phyloP scores from a whole-genome alignment of 2,329 filamentous ascomycete species.

The Alternaria angustiovoidea region DNA sequence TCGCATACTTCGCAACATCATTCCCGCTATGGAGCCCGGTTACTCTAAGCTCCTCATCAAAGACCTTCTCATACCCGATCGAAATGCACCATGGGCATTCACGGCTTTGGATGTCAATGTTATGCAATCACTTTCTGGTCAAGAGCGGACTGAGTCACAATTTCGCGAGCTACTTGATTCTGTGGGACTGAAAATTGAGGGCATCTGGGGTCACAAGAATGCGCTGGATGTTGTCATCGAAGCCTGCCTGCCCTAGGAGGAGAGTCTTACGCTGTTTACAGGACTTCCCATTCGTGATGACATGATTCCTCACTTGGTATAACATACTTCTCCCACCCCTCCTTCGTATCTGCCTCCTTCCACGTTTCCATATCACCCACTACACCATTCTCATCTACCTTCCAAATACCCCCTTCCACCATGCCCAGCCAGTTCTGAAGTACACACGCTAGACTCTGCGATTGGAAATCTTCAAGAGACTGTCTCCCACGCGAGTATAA shows the following conservation, averaged over 20 bases:
- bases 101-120: neutral
- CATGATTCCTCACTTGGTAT: neutral
- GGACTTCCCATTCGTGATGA: neutral
- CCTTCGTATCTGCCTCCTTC: conserved; percentile 14
- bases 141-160: neutral
- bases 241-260: neutral
- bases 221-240: neutral
- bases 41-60: neutral
- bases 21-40: neutral
- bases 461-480: neutral
- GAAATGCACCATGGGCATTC: neutral
- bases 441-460: neutral
- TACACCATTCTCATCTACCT: conserved; percentile 19
- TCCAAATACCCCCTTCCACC: conserved; percentile 26
- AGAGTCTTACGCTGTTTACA: neutral
- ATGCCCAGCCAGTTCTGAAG: neutral
- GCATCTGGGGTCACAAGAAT: neutral
- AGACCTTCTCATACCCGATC: neutral
- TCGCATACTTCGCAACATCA: neutral
- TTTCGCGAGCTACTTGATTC: neutral
- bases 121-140: neutral
- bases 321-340: conserved; percentile 17
- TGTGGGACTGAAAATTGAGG: neutral
- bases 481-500: neutral
- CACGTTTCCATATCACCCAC: conserved; percentile 16